Evolutionary conservation across 345 rosid genomes (phyloP).

Genomic region (Melaleuca alternifolia): DNA sequence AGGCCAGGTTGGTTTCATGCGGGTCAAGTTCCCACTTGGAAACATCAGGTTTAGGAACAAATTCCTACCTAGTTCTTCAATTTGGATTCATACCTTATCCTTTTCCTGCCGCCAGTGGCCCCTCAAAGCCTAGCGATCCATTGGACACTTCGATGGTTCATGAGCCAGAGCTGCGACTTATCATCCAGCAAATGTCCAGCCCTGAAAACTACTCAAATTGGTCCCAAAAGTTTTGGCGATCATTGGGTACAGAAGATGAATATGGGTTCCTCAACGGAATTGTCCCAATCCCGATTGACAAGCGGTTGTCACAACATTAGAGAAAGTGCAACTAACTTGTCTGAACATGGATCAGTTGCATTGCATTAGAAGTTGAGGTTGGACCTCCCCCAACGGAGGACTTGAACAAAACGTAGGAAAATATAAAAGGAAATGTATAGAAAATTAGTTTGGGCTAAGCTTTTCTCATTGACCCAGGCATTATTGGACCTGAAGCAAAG

Average conservation of each 20-base stretch:
- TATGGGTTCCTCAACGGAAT: no score
- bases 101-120: neutral
- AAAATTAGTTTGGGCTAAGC: no score
- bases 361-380: neutral
- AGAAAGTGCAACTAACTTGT: neutral
- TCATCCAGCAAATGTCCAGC: neutral
- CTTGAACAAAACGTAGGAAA: neutral
- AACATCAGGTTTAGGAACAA: accelerated
- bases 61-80: neutral
- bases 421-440: no score
- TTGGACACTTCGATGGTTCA: neutral
- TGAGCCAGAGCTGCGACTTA: neutral
- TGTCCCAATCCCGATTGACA: no score
- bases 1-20: no score
- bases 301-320: neutral
- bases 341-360: neutral
- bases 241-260: neutral
- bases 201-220: no score
- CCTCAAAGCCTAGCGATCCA: neutral
- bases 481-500: no score
- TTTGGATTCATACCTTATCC: accelerated
- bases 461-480: no score
- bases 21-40: neutral
- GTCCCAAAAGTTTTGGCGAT: neutral
- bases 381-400: neutral